Base-by-base conservation (phyloP, 139 green algal genomes). In the Chlamydomonas urium region DNA sequence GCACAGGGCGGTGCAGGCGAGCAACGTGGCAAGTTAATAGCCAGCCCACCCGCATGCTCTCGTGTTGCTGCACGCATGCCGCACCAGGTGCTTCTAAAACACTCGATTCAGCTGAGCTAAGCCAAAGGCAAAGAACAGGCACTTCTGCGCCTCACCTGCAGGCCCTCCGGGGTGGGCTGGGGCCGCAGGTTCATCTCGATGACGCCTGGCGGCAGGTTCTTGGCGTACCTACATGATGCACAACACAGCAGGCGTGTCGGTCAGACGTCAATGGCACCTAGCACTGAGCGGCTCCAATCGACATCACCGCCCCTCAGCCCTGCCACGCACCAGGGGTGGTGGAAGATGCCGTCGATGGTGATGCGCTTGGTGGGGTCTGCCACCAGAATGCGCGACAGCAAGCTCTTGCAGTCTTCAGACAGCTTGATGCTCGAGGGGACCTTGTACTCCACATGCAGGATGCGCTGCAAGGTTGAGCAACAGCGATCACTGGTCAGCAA, bases 181-280 rank as follows among this genome's bases (percentile, higher is more conserved):
- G 61, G 42, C 17, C 75, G 65, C 71, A 83, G 67, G 67, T 94
- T 94, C 88, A 95, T 92, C 57, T 90, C 83, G 29, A 74, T 76
- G 2, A 94, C 87, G 6, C 92, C 88, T 17, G 86, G 87, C n/a
- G 93, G 93, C 73, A 98, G 88, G 75, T 96, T 92, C 71, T 90
- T 93, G 47, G 79, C 73, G 81, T 93, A 99, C 89, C 89, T 97
- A 26, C 26, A 32, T 37, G n/a, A 10, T 36, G 47, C 31, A 50
- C 33, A 2, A 69, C 28, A 17, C 47, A 53, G 42, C 68, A 70
- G 32, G 47, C 38, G 0, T 29, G 34, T n/a, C 14, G 17, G 21
- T 50, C 60, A 45, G 6, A 6, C 31, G 32, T 8, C 17, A 21
- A 42, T 69, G n/a, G n/a, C n/a, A n/a, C n/a, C n/a, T n/a, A n/a